Base-by-base conservation (phyloP, 1,139 yeast genomes). In the Candida sanyaensis region DNA sequence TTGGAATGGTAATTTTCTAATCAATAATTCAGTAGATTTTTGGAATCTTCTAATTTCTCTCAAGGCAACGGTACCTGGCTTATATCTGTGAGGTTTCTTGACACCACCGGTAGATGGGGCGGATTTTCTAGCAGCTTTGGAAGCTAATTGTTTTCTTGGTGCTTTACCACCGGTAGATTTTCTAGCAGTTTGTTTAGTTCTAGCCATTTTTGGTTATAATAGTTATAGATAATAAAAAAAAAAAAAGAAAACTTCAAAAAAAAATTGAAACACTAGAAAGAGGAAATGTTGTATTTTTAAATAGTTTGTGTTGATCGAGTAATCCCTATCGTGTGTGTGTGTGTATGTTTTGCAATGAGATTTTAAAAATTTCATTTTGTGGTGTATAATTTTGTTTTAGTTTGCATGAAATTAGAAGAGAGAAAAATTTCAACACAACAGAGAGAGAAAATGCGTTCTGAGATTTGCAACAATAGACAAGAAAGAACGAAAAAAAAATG, bases 41-140 rank as follows among this genome's bases (percentile, higher is more conserved):
- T 92, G 97, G 85, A 92, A 92, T 82, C 97, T 90, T 87, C 97
- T 90, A 71, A 92, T 92, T 83, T 92, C 98, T 88, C 97, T 92
- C 73, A 92, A 88, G 66, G 98, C 98, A 69, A 92, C 97, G 70
- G 97, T 92, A 91, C 98, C 98, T 75, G 98, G 98, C 93, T 91
- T 92, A 82, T 91, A 92, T 88, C 98, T 90, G 90, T 92, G 98
- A 63, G 97, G 97, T 84, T 92, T 92, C 92, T 92, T 92, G 73
- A 92, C 97, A 86, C 97, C 98, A 74, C 97, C 97, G 59, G 97
- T 85, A 58, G 96, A 81, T 80, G 96, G 93, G 53, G 97, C 97
- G 50, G 98, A 91, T 80, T 92, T 92, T 85, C 98, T 88, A 64
- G 98, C 97, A 66, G 97, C 97, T 88, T 92, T 92, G 62, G 97